Evolutionary conservation across 805 yeast genomes (phyloP).

Genomic region (Metahyphopichia silvanorum): DNA sequence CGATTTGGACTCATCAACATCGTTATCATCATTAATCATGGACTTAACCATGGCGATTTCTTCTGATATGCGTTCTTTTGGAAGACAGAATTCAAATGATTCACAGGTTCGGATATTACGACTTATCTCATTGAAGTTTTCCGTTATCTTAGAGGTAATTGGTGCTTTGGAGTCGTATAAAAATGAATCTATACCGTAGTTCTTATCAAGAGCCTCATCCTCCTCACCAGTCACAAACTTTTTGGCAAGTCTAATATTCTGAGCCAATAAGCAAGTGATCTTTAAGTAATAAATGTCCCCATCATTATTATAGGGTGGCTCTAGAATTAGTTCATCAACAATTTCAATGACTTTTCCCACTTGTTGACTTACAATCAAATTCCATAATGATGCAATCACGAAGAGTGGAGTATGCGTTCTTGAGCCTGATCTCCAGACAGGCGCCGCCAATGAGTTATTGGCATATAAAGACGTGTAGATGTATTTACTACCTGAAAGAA

Average conservation of each 20-base stretch:
- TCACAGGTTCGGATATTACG: no score
- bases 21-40: background rate
- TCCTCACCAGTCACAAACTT: conserved; percentile 2
- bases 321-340: conserved; percentile 34
- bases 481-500: conserved; percentile 13
- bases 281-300: conserved; percentile 38
- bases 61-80: conserved; percentile 1
- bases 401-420: conserved; percentile 40
- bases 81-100: background rate
- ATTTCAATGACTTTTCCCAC: conserved; percentile 29
- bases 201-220: background rate
- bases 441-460: conserved; percentile 18
- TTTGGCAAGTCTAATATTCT: conserved; percentile 16
- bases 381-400: conserved; percentile 41
- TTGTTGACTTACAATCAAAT: conserved; percentile 32
- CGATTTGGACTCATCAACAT: background rate
- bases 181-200: background rate
- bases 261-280: conserved; percentile 26
- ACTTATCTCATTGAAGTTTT: conserved; percentile 3
- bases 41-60: background rate
- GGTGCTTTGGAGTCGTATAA: background rate
- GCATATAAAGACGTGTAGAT: background rate
- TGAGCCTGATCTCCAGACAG: conserved; percentile 40
- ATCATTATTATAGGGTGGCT: conserved; percentile 41
- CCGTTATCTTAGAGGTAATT: background rate